Evolutionary conservation across 148 eudicot genomes (phyloP).

Genomic region (Cornus suecica): DNA sequence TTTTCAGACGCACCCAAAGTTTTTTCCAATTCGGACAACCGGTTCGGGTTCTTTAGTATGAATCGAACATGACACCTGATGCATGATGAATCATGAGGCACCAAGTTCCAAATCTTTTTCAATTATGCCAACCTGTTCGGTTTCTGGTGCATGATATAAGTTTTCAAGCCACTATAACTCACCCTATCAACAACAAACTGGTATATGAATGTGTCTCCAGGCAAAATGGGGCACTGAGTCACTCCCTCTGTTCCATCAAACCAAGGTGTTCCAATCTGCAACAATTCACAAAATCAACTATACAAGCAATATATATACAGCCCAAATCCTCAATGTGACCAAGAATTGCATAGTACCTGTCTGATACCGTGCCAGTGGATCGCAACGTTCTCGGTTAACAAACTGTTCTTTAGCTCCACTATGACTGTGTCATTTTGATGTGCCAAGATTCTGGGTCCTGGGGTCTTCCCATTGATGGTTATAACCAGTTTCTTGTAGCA

Average conservation of each 20-base stretch:
- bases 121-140: too few species aligned
- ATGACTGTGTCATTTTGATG: conserved; percentile 63
- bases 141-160: too few species aligned
- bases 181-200: conserved; percentile 74
- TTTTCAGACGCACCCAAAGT: too few species aligned
- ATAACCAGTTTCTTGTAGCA: conserved; percentile 56
- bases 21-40: too few species aligned
- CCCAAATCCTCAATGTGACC: not conserved
- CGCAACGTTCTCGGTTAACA: conserved; percentile 73
- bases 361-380: conserved; percentile 94
- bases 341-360: conserved; percentile 36
- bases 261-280: conserved; percentile 80
- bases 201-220: conserved; percentile 72
- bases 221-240: conserved; percentile 69
- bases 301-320: not conserved
- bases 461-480: conserved; percentile 61
- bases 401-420: conserved; percentile 65
- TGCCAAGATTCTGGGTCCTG: conserved; percentile 76
- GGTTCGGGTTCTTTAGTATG: too few species aligned
- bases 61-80: too few species aligned
- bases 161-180: conserved; percentile 8
- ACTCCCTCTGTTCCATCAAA: conserved; percentile 80
- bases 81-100: too few species aligned
- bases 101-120: too few species aligned
- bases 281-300: not conserved